These are phyloP conservation scores for Coprinellus micaceus DNA, from an alignment of 768 basidiomycete genomes.

Conservation along the genomic window DNA sequence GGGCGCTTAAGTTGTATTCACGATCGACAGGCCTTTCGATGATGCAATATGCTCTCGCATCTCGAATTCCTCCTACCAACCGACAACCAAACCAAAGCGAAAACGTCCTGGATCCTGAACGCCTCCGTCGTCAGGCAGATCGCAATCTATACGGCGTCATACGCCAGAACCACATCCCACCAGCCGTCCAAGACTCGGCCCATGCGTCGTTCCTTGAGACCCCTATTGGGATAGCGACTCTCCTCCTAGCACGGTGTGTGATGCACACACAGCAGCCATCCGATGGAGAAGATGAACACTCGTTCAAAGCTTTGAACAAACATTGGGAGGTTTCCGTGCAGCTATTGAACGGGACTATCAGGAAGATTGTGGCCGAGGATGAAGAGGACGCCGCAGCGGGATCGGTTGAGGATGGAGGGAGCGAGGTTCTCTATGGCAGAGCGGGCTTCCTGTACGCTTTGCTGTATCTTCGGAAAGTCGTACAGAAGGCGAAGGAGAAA, in stretches of 20 bases:
- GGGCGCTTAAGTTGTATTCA: background rate
- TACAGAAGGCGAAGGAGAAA: constrained; percentile 9
- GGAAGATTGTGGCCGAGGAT: constrained; percentile 22
- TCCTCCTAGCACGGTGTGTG: constrained; percentile 28
- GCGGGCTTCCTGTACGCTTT: constrained; percentile 55
- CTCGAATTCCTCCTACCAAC: too few species aligned
- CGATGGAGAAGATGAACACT: constrained; percentile 18
- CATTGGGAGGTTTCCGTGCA: constrained; percentile 18
- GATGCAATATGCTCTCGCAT: constrained; percentile 23
- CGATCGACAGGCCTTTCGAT: constrained; percentile 21
- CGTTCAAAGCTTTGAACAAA: constrained; percentile 12
- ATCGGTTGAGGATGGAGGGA: constrained; percentile 41
- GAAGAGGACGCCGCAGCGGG: constrained; percentile 11
- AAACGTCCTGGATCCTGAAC: constrained; percentile 14
- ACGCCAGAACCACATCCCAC: constrained; percentile 13
- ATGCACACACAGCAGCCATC: background rate
- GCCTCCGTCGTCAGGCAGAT: constrained; percentile 17
- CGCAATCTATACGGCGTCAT: constrained; percentile 19
- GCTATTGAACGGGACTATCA: constrained; percentile 21
- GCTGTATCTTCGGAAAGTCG: constrained; percentile 36
- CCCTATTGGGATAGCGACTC: constrained; percentile 33
- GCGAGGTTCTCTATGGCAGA: constrained; percentile 58
- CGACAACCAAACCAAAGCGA: too few species aligned
- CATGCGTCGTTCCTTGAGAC: constrained; percentile 39
- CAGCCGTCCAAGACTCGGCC: constrained; percentile 10